These are phyloP conservation scores for Ganoderma sinense DNA, from an alignment of 1,284 basidiomycete species.

Conservation along the genomic window DNA sequence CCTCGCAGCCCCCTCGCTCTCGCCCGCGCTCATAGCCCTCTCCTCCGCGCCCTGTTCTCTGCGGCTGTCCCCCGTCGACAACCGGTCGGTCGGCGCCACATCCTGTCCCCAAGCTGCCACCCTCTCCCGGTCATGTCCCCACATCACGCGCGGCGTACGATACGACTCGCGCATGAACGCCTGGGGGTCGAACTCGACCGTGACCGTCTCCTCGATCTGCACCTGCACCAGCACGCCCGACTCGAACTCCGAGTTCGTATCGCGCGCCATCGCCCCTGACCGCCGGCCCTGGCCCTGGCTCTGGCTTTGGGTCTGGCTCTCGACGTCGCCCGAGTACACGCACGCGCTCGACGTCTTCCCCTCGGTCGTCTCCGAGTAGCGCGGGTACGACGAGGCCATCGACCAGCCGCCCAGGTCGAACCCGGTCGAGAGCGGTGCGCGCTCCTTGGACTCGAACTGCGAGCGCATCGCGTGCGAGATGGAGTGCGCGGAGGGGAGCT, in stretches of 20 bases:
- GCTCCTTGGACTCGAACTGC: slow-evolving; percentile 26
- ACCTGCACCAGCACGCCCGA: slow-evolving; percentile 31
- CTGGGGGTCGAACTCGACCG: slow-evolving; percentile 30
- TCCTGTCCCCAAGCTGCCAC: no score
- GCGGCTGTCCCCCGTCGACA: neutral
- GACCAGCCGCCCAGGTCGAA: slow-evolving; percentile 25
- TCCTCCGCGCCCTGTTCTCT: neutral
- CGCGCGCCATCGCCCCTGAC: slow-evolving; percentile 5
- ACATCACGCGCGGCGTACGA: slow-evolving; percentile 27
- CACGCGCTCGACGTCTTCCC: neutral
- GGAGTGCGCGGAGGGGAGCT: slow-evolving; percentile 27
- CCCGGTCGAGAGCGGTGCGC: slow-evolving; percentile 14
- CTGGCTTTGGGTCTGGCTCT: neutral
- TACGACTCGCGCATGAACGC: slow-evolving; percentile 27
- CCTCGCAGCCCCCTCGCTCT: neutral
- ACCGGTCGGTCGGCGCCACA: neutral
- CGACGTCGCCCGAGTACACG: neutral
- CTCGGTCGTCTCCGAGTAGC: neutral
- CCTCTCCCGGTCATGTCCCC: slow-evolving; percentile 4
- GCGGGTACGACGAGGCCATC: slow-evolving; percentile 9
- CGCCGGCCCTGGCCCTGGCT: neutral
- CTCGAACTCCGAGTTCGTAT: slow-evolving; percentile 5
- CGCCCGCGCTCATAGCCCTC: neutral
- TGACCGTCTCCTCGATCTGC: slow-evolving; percentile 31
- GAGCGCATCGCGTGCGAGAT: slow-evolving; percentile 35